Base-by-base conservation (phyloP, 306 rosid species). In the Albizia julibrissin region DNA sequence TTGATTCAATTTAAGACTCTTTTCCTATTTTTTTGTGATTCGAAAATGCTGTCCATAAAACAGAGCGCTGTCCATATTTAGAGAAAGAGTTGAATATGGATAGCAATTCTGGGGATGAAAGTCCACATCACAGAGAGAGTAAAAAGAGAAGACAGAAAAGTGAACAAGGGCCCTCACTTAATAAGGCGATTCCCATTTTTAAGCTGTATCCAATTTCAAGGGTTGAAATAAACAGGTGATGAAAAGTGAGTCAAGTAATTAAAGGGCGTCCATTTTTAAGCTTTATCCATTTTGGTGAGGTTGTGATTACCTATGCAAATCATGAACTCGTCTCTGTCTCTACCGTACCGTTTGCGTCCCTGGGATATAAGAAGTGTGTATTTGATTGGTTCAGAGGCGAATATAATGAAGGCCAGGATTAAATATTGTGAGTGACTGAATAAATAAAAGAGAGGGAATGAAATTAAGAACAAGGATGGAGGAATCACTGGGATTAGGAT, bases 401-500 rank as follows among this genome's bases (percentile, higher is more conserved):
- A 19, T 7, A 16, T 3, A 19, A 22, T 22, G 64, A 56, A 56
- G 29, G n/a, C 13, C 29, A n/a, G 2, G 64, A 0, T 22, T 58
- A 8, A 58, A n/a, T 11, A 58, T 22, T 22, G 37, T 14, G 26
- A 62, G 5, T 27, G 69, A 19, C 0, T 14, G 22, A 16, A 3
- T 2, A 3, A 33, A 15, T 14, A 33, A 6, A 22, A 67, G 8
- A 18, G 26, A 34, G 13, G 19, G 21, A 66, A 15, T 4, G 22
- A 65, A 6, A 8, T 22, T 7, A 8, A 16, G 9, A 66, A 1
- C 11, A 34, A 34, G 24, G 44, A 92, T 89, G 97, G 88, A 84
- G 64, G 83, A 56, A 54, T 90, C 93, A 12, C 50, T 84, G 54
- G 86, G 90, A 74, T 79, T 83, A 14, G 92, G 89, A 11, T 84